Percentiles rank a stretch among this genome's conserved stretches.
These are phyloP conservation scores for Porcisia hertigi DNA, from an alignment of 208 protist genomes.

Conservation along the genomic window DNA sequence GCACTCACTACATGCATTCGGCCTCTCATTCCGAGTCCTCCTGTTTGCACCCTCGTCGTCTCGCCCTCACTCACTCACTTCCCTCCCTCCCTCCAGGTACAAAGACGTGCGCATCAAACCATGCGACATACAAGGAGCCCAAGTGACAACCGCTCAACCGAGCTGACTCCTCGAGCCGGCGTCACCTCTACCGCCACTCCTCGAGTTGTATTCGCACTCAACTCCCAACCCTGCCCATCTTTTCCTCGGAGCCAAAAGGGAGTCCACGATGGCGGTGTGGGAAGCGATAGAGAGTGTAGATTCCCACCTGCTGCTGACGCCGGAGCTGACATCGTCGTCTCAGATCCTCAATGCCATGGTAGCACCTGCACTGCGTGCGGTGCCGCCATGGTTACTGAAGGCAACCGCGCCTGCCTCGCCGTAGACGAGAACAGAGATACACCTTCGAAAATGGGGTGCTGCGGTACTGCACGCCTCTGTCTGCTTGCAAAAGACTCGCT, in stretches of 20 bases:
- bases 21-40: neutral
- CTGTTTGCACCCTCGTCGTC: neutral
- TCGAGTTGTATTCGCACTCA: neutral
- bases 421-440: neutral
- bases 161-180: neutral
- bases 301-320: neutral
- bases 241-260: neutral
- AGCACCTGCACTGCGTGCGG: neutral
- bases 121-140: neutral
- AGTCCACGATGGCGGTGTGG: neutral
- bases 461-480: slow-evolving; percentile 10
- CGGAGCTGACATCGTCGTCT: neutral
- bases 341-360: neutral
- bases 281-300: neutral
- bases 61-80: neutral
- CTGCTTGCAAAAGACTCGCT: slow-evolving; percentile 27
- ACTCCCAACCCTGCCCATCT: neutral
- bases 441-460: neutral
- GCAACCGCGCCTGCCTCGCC: neutral
- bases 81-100: no score
- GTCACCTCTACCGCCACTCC: neutral
- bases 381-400: neutral
- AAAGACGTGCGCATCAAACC: neutral
- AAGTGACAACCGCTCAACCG: neutral
- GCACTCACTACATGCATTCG: neutral